Base-by-base conservation (phyloP, 345 rosid genomes). In the Aquilaria malaccensis region DNA sequence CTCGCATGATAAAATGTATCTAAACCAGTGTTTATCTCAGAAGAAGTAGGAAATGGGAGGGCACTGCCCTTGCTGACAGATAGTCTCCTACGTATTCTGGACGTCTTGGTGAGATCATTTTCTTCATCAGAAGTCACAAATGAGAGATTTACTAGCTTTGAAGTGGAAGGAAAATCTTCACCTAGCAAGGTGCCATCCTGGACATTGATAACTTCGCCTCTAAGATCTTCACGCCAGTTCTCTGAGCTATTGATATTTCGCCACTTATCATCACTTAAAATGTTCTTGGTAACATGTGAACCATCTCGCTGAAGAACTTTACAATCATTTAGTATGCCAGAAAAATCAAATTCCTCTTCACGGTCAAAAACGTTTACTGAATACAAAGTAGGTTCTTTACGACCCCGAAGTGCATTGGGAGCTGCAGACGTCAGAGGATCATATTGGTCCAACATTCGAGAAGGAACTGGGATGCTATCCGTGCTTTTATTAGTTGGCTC, bases 181-280 rank as follows among this genome's bases (percentile, higher is more conserved):
- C 69, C 72, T 45, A 56, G 58, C 64, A 61, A 66, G 50, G 67
- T 67, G 70, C 59, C 61, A 65, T 76, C 72, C 22, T 64, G 67
- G 61, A 74, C 62, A 72, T 87, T 76, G 55, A 83, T 71, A 63
- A 79, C 83, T 76, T 85, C 97, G 63, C 87, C 86, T 51, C 45
- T 67, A 60, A 74, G 69, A 59, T 79, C 86, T 67, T 75, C 71
- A 13, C 55, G 67, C 69, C 61, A 70, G 45, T 59, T 70, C 43
- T 75, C 76, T 56, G 73, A 68, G 59, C 65, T 62, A 62, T 67
- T 59, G 57, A 67, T 45, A 31, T 68, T 76, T 43, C 30, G 63
- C 72, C 80, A 62, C 62, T 45, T 68, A 30, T 65, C 73, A 63
- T 76, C 72, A 70, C 48, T 69, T 65, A 63, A 59, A 37, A 67